phyloP scores from a whole-genome alignment of 2,329 filamentous ascomycete genomes.

The Stagonosporopsis vannaccii region DNA sequence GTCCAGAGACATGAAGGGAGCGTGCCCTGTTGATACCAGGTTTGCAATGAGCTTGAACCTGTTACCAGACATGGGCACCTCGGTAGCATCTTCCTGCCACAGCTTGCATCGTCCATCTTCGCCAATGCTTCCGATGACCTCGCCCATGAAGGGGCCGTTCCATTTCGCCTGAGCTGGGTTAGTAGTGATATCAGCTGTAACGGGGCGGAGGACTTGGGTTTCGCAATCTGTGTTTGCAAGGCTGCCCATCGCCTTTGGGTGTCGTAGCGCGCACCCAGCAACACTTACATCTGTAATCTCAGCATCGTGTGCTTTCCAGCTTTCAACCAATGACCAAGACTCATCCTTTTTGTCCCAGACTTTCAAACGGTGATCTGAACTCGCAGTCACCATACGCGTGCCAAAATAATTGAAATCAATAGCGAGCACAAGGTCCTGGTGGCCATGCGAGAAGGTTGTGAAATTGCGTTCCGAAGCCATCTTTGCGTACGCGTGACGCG shows the following conservation, averaged over 20 bases:
- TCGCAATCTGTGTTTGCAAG: neutral
- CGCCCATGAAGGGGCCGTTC: conserved; percentile 89
- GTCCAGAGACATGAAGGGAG: conserved; percentile 78
- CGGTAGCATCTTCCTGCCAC: conserved; percentile 89
- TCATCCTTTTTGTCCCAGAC: conserved; percentile 84
- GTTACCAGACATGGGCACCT: conserved; percentile 74
- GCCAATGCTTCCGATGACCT: conserved; percentile 85
- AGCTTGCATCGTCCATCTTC: conserved; percentile 90
- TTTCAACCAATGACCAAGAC: conserved; percentile 83
- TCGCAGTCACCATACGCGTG: conserved; percentile 88
- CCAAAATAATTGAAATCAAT: conserved; percentile 93
- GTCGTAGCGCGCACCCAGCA: neutral
- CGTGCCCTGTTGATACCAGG: conserved; percentile 71
- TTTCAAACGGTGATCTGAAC: conserved; percentile 90
- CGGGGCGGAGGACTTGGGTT: neutral
- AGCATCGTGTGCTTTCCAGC: conserved; percentile 87
- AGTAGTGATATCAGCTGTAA: conserved; percentile 18
- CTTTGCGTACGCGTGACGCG: conserved; percentile 39
- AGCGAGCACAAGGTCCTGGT: conserved; percentile 81
- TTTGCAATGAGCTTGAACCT: conserved; percentile 78
- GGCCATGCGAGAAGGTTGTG: conserved; percentile 73
- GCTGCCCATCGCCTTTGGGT: neutral
- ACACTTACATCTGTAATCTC: conserved; percentile 82
- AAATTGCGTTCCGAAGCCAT: conserved; percentile 52
- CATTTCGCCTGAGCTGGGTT: conserved; percentile 75